Base-by-base conservation (phyloP, 768 basidiomycete species). In the Suillus americanus region DNA sequence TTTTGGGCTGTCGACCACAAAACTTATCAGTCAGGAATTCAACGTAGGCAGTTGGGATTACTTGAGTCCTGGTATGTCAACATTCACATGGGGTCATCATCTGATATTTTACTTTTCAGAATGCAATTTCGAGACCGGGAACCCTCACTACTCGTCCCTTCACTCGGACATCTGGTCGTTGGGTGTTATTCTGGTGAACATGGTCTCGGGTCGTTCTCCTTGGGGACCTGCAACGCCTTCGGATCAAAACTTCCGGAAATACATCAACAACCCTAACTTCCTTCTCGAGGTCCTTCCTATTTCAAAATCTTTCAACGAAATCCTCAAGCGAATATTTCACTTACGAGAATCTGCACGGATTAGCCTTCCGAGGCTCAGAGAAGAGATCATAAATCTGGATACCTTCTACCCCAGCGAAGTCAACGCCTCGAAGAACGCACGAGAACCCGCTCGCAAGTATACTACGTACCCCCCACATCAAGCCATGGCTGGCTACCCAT, bases 141-240 rank as follows among this genome's bases (percentile, higher is more conserved):
- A 64, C 23, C 50, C 63, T 25, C 35, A 59, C 20, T 60, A 56
- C 64, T 74, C 66, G 37, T 64, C 73, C 7, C 64, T 68, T 50
- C 67, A 77, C 41, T 79, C 62, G 2, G 89, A 91, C 68, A 81
- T 90, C 64, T 91, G 90, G 90, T 82, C 90, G 9, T 76, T 91
- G 30, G 90, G 89, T 25, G 83, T 97, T 66, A 90, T 97, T 66
- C 83, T 97, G 62, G 82, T 90, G 67, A 95, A 94, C 76, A 85
- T 97, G 78, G 86, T 91, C 55, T 88, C 88, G 62, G 89, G 89
- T 16, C 70, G 56, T 56, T 88, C 87, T 69, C 91, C 91, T 10
- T 95, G 94, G 94, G 80, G 83, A 60, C 82, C 84, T 68, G 91
- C 92, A 5, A 84, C 80, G 68, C 80, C 79, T 65, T 82, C 77